Evolutionary conservation across 495 filamentous ascomycete species (phyloP).

Genomic region (Podospora fimiseda): DNA sequence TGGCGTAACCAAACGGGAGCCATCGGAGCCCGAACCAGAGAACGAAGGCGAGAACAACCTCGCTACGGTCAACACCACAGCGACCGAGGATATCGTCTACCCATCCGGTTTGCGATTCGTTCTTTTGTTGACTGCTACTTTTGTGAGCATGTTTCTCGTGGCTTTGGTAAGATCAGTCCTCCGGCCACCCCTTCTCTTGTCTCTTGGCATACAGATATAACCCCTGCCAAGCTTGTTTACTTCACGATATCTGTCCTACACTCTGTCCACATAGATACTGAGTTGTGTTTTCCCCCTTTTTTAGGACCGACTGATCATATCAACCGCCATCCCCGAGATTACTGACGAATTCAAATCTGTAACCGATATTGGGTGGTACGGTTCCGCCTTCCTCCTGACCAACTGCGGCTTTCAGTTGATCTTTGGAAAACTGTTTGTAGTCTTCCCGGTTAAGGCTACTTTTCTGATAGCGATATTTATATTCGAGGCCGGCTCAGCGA

Average conservation of each 20-base stretch:
- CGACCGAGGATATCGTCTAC: constrained; percentile 21
- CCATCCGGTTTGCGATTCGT: constrained; percentile 24
- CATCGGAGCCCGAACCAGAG: constrained; percentile 1
- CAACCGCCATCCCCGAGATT: constrained; percentile 47
- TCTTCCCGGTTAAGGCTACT: constrained; percentile 37
- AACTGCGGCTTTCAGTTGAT: constrained; percentile 39
- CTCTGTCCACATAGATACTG: too few relatives aligned
- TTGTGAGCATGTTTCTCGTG: constrained; percentile 32
- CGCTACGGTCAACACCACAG: constrained; percentile 7
- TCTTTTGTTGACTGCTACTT: constrained; percentile 25
- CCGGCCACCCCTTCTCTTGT: not conserved
- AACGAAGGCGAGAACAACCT: not conserved
- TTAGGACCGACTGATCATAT: constrained; percentile 38
- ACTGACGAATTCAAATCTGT: constrained; percentile 43
- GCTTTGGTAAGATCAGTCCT: constrained; percentile 19
- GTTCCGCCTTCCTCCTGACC: constrained; percentile 45
- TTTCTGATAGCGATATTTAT: constrained; percentile 38
- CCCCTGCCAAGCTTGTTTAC: not conserved
- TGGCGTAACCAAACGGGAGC: not conserved
- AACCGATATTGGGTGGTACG: constrained; percentile 53
- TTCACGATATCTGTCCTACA: too few relatives aligned
- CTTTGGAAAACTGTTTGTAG: constrained; percentile 46
- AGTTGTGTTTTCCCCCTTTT: too few relatives aligned
- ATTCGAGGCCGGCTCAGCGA: constrained; percentile 47
- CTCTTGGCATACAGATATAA: not conserved